Evolutionary conservation across 1,284 basidiomycete genomes (phyloP), one percentile per base, ranked within the genome.

Genomic region (Blastosporella zonata): DNA sequence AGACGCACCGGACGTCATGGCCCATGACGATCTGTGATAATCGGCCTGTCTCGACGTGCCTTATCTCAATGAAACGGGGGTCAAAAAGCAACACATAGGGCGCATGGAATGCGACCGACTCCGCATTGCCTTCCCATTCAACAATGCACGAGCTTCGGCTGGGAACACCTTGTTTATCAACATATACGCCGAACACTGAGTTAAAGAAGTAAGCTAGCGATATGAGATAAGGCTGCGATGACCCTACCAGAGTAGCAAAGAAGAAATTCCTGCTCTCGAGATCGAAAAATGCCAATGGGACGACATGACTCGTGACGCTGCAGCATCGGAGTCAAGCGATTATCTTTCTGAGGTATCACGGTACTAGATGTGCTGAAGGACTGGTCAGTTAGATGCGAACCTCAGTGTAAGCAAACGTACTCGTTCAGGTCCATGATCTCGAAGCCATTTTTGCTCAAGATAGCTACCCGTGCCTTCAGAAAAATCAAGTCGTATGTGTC

Each of bases 361-460:
- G 93, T 90, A 60, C 90, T 93, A 68, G 90, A 87, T 66, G 92
- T 84, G 60, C 88, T 93, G 55, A 17, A 37, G 21, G 44, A 10
- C 59, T 36, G 50, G 54, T 31, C 43, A 50, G 43, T 22, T 25
- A 29, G 18, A 15, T 10, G 21, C 12, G 13, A 49, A n/a, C 40
- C 18, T 13, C 45, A 15, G 18, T 22, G 7, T 38, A 8, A 31
- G 42, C 38, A 3, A 13, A 75, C 88, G 34, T 65, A 93, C 92
- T 92, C 85, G 2, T 82, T 81, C 27, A 98, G 74, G 64, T 97
- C 90, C 90, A 97, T 97, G 59, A 97, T 96, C 70, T 96, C 92
- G 60, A 97, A 96, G n/a, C 92, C 93, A 61, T 90, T 93, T 2
- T 88, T 81, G 58, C 93, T 95, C 25, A 96, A 79, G 49, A 99